Evolutionary conservation across 768 basidiomycete genomes (phyloP), one percentile per base, ranked within the genome.

Genomic region (Termitomyces sp.): DNA sequence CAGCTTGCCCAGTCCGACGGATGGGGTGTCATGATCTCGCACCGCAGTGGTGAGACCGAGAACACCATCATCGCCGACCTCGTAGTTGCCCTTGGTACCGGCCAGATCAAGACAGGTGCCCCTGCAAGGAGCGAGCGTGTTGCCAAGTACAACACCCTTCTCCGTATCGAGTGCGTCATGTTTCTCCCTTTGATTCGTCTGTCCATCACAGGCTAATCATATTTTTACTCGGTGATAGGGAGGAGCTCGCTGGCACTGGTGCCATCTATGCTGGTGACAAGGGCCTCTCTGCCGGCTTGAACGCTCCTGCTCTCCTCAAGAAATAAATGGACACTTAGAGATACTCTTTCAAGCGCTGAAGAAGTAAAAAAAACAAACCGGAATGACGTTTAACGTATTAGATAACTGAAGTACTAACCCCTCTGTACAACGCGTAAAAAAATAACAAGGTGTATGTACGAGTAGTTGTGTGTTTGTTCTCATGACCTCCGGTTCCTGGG

Each of bases 21-120:
- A 54, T 99, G 97, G 97, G 95, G 95, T 72, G 92, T 98, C 77
- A 99, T 99, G 97, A 88, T 96, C 74, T 98, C 95, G 53, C 97
- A 98, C 83, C 95, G 97, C 64, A 93, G 90, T 64, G 96, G 96
- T 68, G 96, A 98, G 83, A 98, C 96, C 35, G 95, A 97, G 77
- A 95, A 93, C 79, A 95, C 93, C 54, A 81, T 94, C 74, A 98
- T 98, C 67, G 93, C 95, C 61, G 95, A 98, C 75, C 87, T 98
- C 63, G 86, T 87, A 61, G 95, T 98, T 65, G 97, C 91, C 47
- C 92, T 98, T 63, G 88, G 89, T 62, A 83, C 82, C 58, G 95
- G 95, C 62, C 90, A 96, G 76, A 97, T 98, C 83, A 98, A 99
- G 88, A 97, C 96, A 46, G 96, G 96, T 77, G 95, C 95, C 42